These are phyloP conservation scores for Acer campestre DNA, from an alignment of 345 rosid species.

Conservation along the genomic window DNA sequence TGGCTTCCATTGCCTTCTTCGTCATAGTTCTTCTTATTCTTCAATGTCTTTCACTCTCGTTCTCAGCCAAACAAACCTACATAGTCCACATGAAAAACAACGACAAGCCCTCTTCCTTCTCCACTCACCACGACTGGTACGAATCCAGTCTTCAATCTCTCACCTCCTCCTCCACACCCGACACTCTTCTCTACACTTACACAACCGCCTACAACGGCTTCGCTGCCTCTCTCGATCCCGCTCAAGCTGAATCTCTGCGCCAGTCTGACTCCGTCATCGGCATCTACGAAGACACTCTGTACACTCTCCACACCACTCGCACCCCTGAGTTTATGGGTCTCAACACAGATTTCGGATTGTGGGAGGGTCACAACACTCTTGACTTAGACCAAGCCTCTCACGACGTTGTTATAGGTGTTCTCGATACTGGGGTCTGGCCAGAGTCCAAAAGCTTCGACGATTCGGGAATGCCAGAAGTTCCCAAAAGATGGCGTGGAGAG, in stretches of 20 bases:
- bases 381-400: constrained; percentile 43
- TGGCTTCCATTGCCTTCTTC: constrained; percentile 19
- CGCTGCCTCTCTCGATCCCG: constrained; percentile 62
- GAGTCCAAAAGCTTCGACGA: constrained; percentile 73
- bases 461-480: constrained; percentile 64
- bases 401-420: constrained; percentile 73
- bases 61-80: constrained; percentile 51
- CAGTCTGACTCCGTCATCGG: constrained; percentile 55
- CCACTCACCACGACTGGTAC: constrained; percentile 78
- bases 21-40: constrained; percentile 18
- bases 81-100: constrained; percentile 74
- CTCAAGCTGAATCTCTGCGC: constrained; percentile 55
- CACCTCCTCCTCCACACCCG: constrained; percentile 36
- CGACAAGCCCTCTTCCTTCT: constrained; percentile 53
- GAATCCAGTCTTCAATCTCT: constrained; percentile 55
- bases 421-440: constrained; percentile 94
- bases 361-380: constrained; percentile 29
- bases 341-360: constrained; percentile 39
- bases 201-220: constrained; percentile 63
- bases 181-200: constrained; percentile 71
- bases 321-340: constrained; percentile 84
- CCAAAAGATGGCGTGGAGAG: constrained; percentile 67
- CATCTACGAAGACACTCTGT: constrained; percentile 67
- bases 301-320: constrained; percentile 82
- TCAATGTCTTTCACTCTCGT: neutral